phyloP scores from a whole-genome alignment of 495 filamentous ascomycete species.

The Podospora appendiculata region DNA sequence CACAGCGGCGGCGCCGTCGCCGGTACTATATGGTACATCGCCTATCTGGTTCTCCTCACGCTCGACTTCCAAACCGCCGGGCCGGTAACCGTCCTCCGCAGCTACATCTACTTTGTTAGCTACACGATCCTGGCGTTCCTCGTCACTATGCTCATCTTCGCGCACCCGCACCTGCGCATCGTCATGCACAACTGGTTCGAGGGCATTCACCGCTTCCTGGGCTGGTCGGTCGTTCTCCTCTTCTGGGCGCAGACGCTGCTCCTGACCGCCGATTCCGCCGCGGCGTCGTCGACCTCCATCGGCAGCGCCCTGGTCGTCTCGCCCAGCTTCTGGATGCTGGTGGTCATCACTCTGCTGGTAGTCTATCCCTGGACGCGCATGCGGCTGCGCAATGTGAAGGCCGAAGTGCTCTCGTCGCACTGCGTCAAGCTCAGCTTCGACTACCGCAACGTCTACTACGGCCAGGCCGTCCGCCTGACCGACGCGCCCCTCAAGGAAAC shows the following conservation, averaged over 20 bases:
- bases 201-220: constrained; percentile 56
- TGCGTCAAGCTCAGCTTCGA: constrained; percentile 65
- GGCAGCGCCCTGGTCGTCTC: constrained; percentile 38
- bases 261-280: constrained; percentile 14
- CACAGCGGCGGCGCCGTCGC: constrained; percentile 66
- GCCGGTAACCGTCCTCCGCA: constrained; percentile 34
- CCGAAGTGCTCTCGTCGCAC: constrained; percentile 60
- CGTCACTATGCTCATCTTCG: constrained; percentile 31
- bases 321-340: constrained; percentile 63
- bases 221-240: constrained; percentile 53
- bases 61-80: constrained; percentile 35
- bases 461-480: constrained; percentile 46
- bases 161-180: constrained; percentile 45
- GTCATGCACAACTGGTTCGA: constrained; percentile 60
- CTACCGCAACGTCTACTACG: constrained; percentile 49
- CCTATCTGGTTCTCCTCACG: constrained; percentile 32
- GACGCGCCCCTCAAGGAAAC: constrained; percentile 61
- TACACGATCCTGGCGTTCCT: constrained; percentile 36
- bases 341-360: constrained; percentile 50
- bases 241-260: constrained; percentile 47
- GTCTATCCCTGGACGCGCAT: constrained; percentile 63
- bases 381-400: constrained; percentile 48
- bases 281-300: constrained; percentile 1
- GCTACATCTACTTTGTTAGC: constrained; percentile 37
- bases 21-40: constrained; percentile 61